Evolutionary conservation across 2,329 filamentous ascomycete genomes (phyloP).

Genomic region (Botrytis paeoniae): DNA sequence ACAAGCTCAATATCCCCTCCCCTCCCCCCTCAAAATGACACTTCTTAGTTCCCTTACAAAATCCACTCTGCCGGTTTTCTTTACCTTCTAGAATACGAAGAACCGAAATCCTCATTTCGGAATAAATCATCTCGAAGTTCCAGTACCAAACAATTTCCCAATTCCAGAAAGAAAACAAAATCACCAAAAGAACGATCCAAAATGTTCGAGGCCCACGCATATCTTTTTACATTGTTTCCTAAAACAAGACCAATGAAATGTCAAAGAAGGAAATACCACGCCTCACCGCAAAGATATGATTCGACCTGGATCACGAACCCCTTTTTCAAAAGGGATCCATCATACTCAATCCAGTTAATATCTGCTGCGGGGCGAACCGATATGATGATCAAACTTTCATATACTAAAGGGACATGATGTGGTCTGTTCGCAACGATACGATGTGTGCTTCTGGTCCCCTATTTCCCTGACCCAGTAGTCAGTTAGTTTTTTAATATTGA

Average conservation of each 20-base stretch:
- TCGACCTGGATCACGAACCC: slow-evolving; percentile 2
- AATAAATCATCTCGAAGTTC: background rate
- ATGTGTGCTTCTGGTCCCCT: slow-evolving; percentile 4
- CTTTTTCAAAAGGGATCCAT: slow-evolving; percentile 11
- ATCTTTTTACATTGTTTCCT: background rate
- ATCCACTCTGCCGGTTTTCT: slow-evolving; percentile 13
- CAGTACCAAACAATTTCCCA: background rate
- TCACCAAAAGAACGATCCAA: background rate
- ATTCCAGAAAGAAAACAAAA: background rate
- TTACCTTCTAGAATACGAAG: slow-evolving; percentile 14
- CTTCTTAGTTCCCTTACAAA: background rate
- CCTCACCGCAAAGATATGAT: slow-evolving; percentile 8
- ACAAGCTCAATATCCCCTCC: background rate
- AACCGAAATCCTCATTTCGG: slow-evolving; percentile 11
- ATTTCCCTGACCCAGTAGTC: background rate
- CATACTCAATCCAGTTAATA: slow-evolving; percentile 11
- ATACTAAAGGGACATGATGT: slow-evolving; percentile 9
- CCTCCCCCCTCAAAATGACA: slow-evolving; percentile 1
- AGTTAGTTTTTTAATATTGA: background rate
- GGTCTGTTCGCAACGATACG: slow-evolving; percentile 14
- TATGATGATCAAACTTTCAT: slow-evolving; percentile 3
- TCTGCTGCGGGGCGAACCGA: slow-evolving; percentile 13
- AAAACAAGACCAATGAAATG: background rate
- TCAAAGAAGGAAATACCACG: background rate
- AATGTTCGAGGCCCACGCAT: slow-evolving; percentile 7